These are phyloP conservation scores for Russula compacta DNA, from an alignment of 768 basidiomycete genomes.

Conservation along the genomic window DNA sequence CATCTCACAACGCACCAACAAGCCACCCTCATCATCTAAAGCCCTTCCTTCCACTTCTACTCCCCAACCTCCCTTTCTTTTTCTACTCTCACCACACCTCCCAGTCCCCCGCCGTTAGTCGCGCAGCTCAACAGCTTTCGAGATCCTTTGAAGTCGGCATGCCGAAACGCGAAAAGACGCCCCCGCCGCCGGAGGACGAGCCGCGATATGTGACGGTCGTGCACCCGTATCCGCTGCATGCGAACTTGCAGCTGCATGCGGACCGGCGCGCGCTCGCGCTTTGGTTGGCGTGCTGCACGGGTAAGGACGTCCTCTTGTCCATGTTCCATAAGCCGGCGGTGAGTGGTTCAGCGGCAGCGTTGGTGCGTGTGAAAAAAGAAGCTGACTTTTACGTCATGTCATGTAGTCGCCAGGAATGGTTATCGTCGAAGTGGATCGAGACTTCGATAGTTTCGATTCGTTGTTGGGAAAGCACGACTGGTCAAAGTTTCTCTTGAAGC, in stretches of 20 bases:
- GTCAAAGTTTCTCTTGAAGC: constrained; percentile 31
- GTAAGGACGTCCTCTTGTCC: constrained; percentile 29
- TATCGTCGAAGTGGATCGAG: constrained; percentile 34
- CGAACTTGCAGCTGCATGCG: constrained; percentile 32
- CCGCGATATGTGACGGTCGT: constrained; percentile 38
- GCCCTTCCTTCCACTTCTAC: no score
- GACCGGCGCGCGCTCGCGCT: constrained; percentile 33
- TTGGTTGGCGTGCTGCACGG: constrained; percentile 37
- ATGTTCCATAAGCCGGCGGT: constrained; percentile 40
- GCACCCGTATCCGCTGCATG: constrained; percentile 34
- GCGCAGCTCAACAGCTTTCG: no score
- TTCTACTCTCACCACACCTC: not conserved
- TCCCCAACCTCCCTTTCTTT: not conserved
- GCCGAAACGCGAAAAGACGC: constrained; percentile 35
- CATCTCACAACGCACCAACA: no score
- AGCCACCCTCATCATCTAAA: no score
- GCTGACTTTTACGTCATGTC: not conserved
- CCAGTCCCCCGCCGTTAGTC: no score
- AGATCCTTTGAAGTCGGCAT: no score
- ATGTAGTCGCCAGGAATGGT: constrained; percentile 35
- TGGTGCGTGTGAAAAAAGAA: not conserved
- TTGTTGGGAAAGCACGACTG: constrained; percentile 38
- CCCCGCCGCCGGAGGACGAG: constrained; percentile 36
- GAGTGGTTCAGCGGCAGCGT: constrained; percentile 26
- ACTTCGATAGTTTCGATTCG: constrained; percentile 26